Base-by-base conservation (phyloP, 495 filamentous ascomycete genomes). In the Talaromyces adpressus region DNA sequence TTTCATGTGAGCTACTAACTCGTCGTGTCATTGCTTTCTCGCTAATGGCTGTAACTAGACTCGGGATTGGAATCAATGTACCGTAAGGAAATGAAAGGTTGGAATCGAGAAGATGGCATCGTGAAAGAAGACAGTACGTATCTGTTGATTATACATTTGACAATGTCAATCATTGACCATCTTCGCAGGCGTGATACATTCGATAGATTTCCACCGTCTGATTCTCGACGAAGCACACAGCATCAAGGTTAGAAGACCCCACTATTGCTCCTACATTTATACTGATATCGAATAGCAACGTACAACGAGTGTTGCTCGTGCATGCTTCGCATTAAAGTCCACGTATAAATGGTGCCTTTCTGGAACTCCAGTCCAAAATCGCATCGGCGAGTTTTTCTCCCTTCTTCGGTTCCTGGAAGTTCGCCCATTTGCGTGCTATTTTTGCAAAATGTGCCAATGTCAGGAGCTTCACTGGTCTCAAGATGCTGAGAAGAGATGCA, bases 301-400 rank as follows among this genome's bases (percentile, higher is more conserved):
- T 34, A 88, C 84, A 11, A 93, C 91, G n/a, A 87, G 91, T 74
- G 92, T 92, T 52, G 92, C 93, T n/a, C 92, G 89, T 69, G 92
- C 92, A 22, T 96, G 93, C 73, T 96, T 96, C 73, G 92, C 93
- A 1, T 77, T 98, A 54, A 86, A 91, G 53, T 89, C 88, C 61
- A 85, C 83, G 16, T 93, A 93, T 71, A 96, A 93, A 65, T 97
- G 94, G 90, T 98, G 94, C 69, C 83, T 98, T 30, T 93, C 89
- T 56, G 94, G 94, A 4, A 98, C 94, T 4, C 94, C 94, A 0
- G 84, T 98, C 9, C 94, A 97, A 69, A 97, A 97, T 71, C 89
- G 94, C 34, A 97, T 98, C 67, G 94, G 93, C 61, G 94, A 98
- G 69, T 94, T 98, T 76, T 97, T 97, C 71, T 97, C 94, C 3